phyloP scores from a whole-genome alignment of 805 yeast species.

The Cyberlindnera sargentensis region DNA sequence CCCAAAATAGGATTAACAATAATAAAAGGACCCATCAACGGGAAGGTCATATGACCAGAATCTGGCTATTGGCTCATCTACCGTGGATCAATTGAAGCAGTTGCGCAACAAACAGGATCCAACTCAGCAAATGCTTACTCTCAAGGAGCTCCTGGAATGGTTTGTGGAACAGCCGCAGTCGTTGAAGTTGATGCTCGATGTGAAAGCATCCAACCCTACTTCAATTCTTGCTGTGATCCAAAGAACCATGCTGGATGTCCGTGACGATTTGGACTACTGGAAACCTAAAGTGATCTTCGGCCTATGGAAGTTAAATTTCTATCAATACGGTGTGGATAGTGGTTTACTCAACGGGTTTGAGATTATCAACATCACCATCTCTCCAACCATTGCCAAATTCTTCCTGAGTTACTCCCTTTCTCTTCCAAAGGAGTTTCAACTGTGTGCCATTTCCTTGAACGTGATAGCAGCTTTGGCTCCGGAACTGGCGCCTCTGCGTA shows the following conservation, averaged over 20 bases:
- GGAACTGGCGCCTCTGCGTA: conserved; percentile 24
- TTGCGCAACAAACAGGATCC: conserved; percentile 29
- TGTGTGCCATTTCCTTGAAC: conserved; percentile 48
- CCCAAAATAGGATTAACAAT: not conserved
- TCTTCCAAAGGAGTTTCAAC: conserved; percentile 35
- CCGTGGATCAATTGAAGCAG: conserved; percentile 29
- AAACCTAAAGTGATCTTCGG: conserved; percentile 41
- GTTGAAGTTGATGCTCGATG: conserved; percentile 39
- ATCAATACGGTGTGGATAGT: conserved; percentile 32
- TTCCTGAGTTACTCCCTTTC: conserved; percentile 31
- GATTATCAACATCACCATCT: conserved; percentile 29
- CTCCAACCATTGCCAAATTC: conserved; percentile 26
- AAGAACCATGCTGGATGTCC: conserved; percentile 28
- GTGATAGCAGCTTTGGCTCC: conserved; percentile 39
- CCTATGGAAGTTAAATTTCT: conserved; percentile 44
- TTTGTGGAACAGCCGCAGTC: conserved; percentile 14
- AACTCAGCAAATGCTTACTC: conserved; percentile 33
- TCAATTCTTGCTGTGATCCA: conserved; percentile 34
- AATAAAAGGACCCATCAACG: conserved; percentile 33
- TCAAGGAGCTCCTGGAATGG: conserved; percentile 35
- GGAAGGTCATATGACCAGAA: conserved; percentile 41
- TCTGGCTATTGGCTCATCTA: conserved; percentile 30
- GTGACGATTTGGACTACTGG: conserved; percentile 39
- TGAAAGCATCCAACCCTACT: conserved; percentile 41
- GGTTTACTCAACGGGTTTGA: conserved; percentile 30